These are phyloP conservation scores for Colletotrichum lini DNA, from an alignment of 2,329 filamentous ascomycete species.

Conservation along the genomic window DNA sequence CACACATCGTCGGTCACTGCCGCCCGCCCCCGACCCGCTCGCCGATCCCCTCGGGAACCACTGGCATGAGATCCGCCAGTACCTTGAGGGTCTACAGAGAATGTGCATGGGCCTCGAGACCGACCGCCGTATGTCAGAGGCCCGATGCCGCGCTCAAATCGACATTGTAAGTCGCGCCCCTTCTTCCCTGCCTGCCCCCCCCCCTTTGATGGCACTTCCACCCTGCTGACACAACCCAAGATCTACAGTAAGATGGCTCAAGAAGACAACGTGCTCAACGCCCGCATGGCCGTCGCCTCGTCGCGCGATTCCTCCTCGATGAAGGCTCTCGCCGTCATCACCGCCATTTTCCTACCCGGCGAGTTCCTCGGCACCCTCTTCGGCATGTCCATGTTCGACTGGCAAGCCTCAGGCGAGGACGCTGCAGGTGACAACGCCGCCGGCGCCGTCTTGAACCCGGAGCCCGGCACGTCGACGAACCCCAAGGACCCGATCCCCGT, in stretches of 20 bases:
- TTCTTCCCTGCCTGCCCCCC: too few species aligned
- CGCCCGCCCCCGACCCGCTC: constrained; percentile 26
- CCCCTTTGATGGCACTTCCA: too few species aligned
- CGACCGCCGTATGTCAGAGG: constrained; percentile 62
- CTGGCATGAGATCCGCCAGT: constrained; percentile 64
- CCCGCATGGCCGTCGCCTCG: constrained; percentile 57
- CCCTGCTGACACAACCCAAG: constrained; percentile 44
- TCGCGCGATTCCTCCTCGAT: constrained; percentile 62
- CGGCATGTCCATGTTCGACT: constrained; percentile 64
- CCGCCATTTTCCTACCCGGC: constrained; percentile 63
- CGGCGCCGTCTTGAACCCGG: not conserved
- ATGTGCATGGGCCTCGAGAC: constrained; percentile 62
- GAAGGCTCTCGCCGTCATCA: constrained; percentile 64
- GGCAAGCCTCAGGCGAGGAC: constrained; percentile 55
- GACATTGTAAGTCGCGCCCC: constrained; percentile 55
- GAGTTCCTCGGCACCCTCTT: constrained; percentile 63
- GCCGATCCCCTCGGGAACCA: constrained; percentile 51
- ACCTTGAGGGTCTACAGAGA: constrained; percentile 59
- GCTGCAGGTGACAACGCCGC: constrained; percentile 40
- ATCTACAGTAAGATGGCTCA: constrained; percentile 66
- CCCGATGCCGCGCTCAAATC: constrained; percentile 61
- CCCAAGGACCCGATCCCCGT: constrained; percentile 48
- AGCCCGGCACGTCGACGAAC: constrained; percentile 34
- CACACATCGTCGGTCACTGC: constrained; percentile 28
- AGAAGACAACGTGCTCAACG: constrained; percentile 63